phyloP scores from a whole-genome alignment of 1,139 yeast genomes.

The Pichia sp. region DNA sequence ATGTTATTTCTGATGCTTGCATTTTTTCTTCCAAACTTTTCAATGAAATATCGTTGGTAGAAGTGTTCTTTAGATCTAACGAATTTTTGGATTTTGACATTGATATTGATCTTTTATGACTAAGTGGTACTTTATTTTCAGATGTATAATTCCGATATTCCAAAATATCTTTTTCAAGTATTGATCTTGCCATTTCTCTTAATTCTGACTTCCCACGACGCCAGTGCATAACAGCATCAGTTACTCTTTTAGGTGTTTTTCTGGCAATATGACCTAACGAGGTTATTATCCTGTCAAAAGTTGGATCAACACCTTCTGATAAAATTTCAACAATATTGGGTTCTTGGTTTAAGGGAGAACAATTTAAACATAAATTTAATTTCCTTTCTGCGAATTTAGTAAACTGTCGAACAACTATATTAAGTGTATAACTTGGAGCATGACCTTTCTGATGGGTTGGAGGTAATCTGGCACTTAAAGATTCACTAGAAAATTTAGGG shows the following conservation, averaged over 20 bases:
- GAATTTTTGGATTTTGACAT: constrained; percentile 17
- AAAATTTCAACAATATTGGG: constrained; percentile 78
- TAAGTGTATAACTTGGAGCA: constrained; percentile 78
- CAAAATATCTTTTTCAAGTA: constrained; percentile 41
- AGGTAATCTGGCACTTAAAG: not conserved
- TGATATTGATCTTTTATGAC: constrained; percentile 18
- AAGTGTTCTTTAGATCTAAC: constrained; percentile 8
- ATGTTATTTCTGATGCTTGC: constrained; percentile 57
- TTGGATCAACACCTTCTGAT: constrained; percentile 80
- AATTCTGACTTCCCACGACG: constrained; percentile 85
- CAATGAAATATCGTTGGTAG: constrained; percentile 7
- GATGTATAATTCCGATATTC: constrained; percentile 23
- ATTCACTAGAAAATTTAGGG: not conserved
- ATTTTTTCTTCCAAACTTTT: constrained; percentile 36
- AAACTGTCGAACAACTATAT: constrained; percentile 89
- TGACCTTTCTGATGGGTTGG: constrained; percentile 13
- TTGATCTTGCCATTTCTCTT: constrained; percentile 66
- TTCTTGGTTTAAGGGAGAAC: constrained; percentile 58
- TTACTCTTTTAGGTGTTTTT: constrained; percentile 88
- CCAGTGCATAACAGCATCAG: constrained; percentile 98
- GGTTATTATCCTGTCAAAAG: constrained; percentile 76
- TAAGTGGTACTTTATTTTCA: not conserved
- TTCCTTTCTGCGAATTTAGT: constrained; percentile 90
- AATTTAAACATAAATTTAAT: constrained; percentile 62
- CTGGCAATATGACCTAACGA: constrained; percentile 88